phyloP scores from a whole-genome alignment of 208 protist species.

The Kentomonas sorsogonicus region DNA sequence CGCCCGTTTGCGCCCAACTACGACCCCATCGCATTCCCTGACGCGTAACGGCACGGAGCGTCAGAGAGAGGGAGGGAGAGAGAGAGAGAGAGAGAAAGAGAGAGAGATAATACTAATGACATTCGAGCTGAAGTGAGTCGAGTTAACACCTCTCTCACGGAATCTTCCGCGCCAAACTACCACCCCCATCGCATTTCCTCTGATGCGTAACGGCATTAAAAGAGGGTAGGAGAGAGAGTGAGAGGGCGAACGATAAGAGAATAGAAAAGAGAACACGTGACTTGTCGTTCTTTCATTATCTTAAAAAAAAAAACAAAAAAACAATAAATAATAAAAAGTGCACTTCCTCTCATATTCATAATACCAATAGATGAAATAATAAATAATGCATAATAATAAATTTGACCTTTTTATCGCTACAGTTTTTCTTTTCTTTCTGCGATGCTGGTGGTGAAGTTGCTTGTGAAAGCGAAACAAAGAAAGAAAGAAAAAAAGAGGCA shows the following conservation, averaged over 20 bases:
- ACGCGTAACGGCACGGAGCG: conserved; percentile 4
- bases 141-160: too few species aligned
- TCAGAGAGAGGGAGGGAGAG: conserved; percentile 1
- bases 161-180: too few species aligned
- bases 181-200: too few species aligned
- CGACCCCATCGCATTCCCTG: conserved; percentile 35
- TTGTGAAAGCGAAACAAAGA: neutral
- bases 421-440: neutral
- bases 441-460: neutral
- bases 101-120: conserved; percentile 1
- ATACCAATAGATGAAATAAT: neutral
- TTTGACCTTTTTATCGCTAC: neutral
- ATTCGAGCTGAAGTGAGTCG: too few species aligned
- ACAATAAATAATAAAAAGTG: conserved; percentile 11
- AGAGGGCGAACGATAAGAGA: too few species aligned
- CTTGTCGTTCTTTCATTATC: neutral
- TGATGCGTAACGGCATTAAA: too few species aligned
- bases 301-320: conserved; percentile 15
- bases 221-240: too few species aligned
- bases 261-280: too few species aligned
- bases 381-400: neutral
- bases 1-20: conserved; percentile 64
- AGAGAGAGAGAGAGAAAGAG: conserved; percentile 17
- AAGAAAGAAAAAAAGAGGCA: neutral
- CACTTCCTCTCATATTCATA: neutral